These are phyloP conservation scores for Capsicum pubescens DNA, from an alignment of 257 asterid species.

Conservation along the genomic window DNA sequence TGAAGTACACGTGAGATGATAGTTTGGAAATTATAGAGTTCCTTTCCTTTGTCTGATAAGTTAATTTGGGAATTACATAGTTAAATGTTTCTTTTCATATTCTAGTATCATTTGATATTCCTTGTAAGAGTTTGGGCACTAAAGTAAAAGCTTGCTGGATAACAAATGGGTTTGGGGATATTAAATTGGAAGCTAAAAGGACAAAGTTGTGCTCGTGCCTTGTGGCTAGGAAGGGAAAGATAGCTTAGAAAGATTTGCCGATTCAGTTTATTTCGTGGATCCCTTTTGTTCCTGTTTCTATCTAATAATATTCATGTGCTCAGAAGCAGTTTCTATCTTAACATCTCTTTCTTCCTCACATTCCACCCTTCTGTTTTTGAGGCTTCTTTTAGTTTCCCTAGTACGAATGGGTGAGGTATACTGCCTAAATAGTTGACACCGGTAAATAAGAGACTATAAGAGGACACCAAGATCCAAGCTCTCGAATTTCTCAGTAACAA, in stretches of 20 bases:
- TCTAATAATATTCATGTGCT: background rate
- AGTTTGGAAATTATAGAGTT: background rate
- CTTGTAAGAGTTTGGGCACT: background rate
- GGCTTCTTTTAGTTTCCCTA: background rate
- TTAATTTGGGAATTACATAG: conserved; percentile 6
- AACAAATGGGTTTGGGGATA: background rate
- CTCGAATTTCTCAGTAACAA: background rate
- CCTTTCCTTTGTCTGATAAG: conserved; percentile 11
- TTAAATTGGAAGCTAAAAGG: background rate
- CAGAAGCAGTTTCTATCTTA: conserved; percentile 9
- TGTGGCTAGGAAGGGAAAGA: conserved; percentile 22
- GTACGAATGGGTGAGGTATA: background rate
- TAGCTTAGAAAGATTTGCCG: conserved; percentile 13
- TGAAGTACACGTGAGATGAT: conserved; percentile 23
- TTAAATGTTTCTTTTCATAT: background rate
- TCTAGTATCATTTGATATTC: background rate
- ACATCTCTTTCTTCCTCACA: conserved; percentile 17
- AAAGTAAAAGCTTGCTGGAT: conserved; percentile 13
- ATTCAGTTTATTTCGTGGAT: background rate
- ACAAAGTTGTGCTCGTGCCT: conserved; percentile 14
- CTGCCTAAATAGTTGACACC: background rate
- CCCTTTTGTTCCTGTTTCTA: background rate
- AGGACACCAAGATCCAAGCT: background rate
- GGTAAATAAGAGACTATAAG: conserved; percentile 13
- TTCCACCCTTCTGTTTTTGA: background rate